Base-by-base conservation (phyloP, 306 rosid species). In the Gynostemma pentaphyllum region DNA sequence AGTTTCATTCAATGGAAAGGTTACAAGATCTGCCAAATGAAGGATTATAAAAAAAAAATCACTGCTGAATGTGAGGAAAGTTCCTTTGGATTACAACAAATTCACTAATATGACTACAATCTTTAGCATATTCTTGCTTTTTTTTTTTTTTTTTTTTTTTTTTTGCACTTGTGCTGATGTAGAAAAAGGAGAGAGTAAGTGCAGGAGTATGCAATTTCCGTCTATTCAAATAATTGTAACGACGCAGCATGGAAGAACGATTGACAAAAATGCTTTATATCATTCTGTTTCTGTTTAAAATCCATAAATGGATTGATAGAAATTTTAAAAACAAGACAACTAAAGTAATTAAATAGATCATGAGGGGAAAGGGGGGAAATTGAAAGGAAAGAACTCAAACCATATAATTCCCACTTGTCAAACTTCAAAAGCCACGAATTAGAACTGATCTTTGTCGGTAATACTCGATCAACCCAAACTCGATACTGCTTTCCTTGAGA, bases 341-440 rank as follows among this genome's bases (percentile, higher is more conserved):
- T 32, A 16, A 30, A 55, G 34, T 15, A 54, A 9, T 6, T 15
- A 2, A 56, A 10, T 1, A 36, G 64, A 34, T 19, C 18, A 21
- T 19, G 45, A 32, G 7, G 64, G 21, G 45, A 56, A 56, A 12
- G 5, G 5, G 3, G 28, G 19, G 44, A 56, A 11, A 9, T 16
- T 0, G 39, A 26, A 23, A 30, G 44, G 48, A 27, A 46, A 60
- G 52, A 45, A 16, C 26, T 68, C 75, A 9, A 37, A 92, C 99
- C 96, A 36, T 44, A 71, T 68, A 61, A 75, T 50, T 84, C 88
- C 99, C 96, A 92, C 79, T 79, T 75, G 50, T 84, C 62, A 51
- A 82, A 86, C 81, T 76, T 88, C 74, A 86, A 74, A 12, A 92
- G 80, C 99, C 94, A 88, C 27, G 81, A 63, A 52, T 72, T 78